These are phyloP conservation scores for Wakefieldia striispora DNA, from an alignment of 768 basidiomycete genomes.

Conservation along the genomic window DNA sequence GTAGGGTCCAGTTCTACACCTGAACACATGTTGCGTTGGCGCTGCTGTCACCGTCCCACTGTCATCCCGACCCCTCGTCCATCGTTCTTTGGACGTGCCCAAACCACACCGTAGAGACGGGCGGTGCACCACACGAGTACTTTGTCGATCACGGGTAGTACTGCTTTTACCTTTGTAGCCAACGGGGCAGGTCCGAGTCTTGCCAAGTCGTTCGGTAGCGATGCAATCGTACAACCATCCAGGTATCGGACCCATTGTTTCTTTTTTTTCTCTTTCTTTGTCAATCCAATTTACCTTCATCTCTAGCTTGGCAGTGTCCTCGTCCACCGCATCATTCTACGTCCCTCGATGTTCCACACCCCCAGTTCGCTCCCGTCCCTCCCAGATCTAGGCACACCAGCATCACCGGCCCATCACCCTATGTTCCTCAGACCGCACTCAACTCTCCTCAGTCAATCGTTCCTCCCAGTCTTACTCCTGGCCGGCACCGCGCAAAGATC, in stretches of 20 bases:
- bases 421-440: constrained; percentile 1
- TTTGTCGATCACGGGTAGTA: not conserved
- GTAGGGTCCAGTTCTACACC: not conserved
- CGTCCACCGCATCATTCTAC: constrained; percentile 19
- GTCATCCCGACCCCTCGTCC: not conserved
- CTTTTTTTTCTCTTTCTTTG: not conserved
- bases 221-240: constrained; percentile 35
- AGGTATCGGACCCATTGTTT: constrained; percentile 14
- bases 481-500: constrained; percentile 16
- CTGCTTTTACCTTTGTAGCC: not conserved
- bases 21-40: constrained; percentile 3
- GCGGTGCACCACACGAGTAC: constrained; percentile 2
- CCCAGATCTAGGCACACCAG: constrained; percentile 24
- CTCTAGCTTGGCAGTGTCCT: constrained; percentile 18
- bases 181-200: not conserved
- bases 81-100: not conserved
- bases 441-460: constrained; percentile 10
- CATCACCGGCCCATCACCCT: constrained; percentile 8
- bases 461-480: constrained; percentile 26
- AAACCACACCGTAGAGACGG: not conserved
- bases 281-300: constrained; percentile 2
- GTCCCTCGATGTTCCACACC: constrained; percentile 17
- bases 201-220: not conserved
- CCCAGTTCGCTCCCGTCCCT: constrained; percentile 6
- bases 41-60: not conserved